phyloP scores from a whole-genome alignment of 345 rosid genomes.

The Schrenkiella parvula region DNA sequence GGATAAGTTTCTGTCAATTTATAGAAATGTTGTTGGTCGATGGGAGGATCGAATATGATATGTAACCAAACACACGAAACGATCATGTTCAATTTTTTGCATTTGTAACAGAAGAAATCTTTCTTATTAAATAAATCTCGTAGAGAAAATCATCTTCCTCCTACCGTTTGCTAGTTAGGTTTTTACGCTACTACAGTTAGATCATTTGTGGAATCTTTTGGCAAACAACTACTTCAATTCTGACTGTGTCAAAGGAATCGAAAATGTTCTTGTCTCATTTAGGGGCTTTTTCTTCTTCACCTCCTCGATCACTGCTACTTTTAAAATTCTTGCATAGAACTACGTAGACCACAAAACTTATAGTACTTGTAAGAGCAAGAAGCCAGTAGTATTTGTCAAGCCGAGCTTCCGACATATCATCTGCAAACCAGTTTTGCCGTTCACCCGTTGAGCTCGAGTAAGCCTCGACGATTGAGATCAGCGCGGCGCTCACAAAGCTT shows the following conservation, averaged over 20 bases:
- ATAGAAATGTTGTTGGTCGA: slow-evolving; percentile 14
- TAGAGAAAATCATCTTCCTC: background rate
- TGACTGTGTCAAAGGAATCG: background rate
- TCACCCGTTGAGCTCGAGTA: slow-evolving; percentile 40
- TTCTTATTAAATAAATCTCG: background rate
- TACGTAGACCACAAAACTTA: slow-evolving; percentile 57
- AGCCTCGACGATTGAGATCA: slow-evolving; percentile 55
- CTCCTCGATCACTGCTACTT: slow-evolving; percentile 41
- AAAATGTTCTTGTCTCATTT: slow-evolving; percentile 8
- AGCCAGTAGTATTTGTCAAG: slow-evolving; percentile 83
- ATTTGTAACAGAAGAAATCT: background rate
- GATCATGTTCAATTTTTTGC: background rate
- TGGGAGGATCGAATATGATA: background rate
- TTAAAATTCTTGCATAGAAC: slow-evolving; percentile 52
- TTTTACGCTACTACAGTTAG: slow-evolving; percentile 11
- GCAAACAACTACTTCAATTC: background rate
- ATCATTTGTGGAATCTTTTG: slow-evolving; percentile 1
- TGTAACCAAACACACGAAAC: slow-evolving; percentile 23
- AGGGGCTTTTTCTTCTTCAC: slow-evolving; percentile 6
- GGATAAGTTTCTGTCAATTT: background rate
- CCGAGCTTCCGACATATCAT: slow-evolving; percentile 77
- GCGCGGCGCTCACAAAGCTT: slow-evolving; percentile 69
- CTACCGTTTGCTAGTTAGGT: slow-evolving; percentile 6
- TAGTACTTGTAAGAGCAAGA: slow-evolving; percentile 49
- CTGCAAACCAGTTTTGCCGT: slow-evolving; percentile 66